A percentile compares a stretch with the other conserved stretches of the same genome.
phyloP scores from a whole-genome alignment of 139 green algal species.

The Deuterostichococcus epilithicus region DNA sequence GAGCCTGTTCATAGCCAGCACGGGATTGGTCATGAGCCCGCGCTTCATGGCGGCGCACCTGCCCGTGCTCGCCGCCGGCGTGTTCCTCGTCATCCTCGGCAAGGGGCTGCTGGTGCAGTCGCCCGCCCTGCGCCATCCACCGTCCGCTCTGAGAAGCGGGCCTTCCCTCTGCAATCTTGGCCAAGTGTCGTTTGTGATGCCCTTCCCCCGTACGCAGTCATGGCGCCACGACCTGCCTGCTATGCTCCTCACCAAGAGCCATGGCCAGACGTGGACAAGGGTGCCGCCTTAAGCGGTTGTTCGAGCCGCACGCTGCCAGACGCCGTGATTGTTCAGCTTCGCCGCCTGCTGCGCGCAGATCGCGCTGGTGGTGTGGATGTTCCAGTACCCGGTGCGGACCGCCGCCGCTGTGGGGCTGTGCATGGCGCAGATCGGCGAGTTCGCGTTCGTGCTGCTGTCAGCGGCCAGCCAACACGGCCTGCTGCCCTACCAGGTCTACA shows the following conservation, averaged over 20 bases:
- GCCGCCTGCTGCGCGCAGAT: constrained; percentile 29
- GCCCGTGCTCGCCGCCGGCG: constrained; percentile 58
- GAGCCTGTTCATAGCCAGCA: constrained; percentile 90
- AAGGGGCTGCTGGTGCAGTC: constrained; percentile 73
- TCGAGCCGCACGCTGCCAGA: too few relatives aligned
- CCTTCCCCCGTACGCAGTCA: too few relatives aligned
- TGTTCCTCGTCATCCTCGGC: constrained; percentile 62
- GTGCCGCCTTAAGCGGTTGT: too few relatives aligned
- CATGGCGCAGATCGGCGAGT: constrained; percentile 90
- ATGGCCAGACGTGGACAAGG: too few relatives aligned
- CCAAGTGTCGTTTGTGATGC: too few relatives aligned
- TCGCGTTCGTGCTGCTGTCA: constrained; percentile 92
- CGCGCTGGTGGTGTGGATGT: constrained; percentile 69
- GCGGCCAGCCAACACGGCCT: constrained; percentile 73
- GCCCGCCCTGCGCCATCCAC: background rate
- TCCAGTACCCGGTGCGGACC: constrained; percentile 53
- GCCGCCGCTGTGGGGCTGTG: constrained; percentile 75
- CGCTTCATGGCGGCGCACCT: constrained; percentile 86
- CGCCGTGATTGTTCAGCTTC: too few relatives aligned
- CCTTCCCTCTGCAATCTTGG: too few relatives aligned
- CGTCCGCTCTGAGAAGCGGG: too few relatives aligned
- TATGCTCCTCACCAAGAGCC: too few relatives aligned
- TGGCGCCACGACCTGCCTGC: too few relatives aligned
- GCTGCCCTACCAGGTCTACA: constrained; percentile 77
- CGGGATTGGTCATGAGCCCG: constrained; percentile 84